phyloP scores from a whole-genome alignment of 2,329 filamentous ascomycete species.

The Xylaria digitata region DNA sequence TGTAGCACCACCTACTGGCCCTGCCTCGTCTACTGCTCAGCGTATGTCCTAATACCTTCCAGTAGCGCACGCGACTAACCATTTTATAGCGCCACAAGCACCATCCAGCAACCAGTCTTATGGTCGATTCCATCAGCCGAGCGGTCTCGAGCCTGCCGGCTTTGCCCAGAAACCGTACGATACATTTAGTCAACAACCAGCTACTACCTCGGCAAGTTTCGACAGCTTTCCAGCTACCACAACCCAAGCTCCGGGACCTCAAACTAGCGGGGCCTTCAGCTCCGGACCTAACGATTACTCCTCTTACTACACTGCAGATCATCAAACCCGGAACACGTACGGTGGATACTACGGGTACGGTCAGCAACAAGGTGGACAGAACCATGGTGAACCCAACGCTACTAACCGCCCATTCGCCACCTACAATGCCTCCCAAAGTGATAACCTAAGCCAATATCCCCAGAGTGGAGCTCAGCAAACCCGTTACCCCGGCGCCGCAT shows the following conservation, averaged over 20 bases:
- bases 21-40: slow-evolving; percentile 43
- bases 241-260: slow-evolving; percentile 65
- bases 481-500: slow-evolving; percentile 66
- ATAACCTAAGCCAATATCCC: slow-evolving; percentile 75
- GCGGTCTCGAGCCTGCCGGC: slow-evolving; percentile 69
- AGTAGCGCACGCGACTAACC: slow-evolving; percentile 52
- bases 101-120: slow-evolving; percentile 72
- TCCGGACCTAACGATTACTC: slow-evolving; percentile 84
- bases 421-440: slow-evolving; percentile 74
- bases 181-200: slow-evolving; percentile 79
- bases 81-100: slow-evolving; percentile 62
- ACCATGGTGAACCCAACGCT: slow-evolving; percentile 77
- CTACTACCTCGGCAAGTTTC: slow-evolving; percentile 59
- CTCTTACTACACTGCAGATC: slow-evolving; percentile 86
- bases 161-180: slow-evolving; percentile 85
- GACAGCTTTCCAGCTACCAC: slow-evolving; percentile 71
- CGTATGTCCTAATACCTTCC: slow-evolving; percentile 48
- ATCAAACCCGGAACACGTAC: slow-evolving; percentile 79
- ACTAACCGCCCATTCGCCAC: slow-evolving; percentile 83
- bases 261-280: slow-evolving; percentile 74
- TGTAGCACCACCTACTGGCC: slow-evolving; percentile 47
- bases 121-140: slow-evolving; percentile 74
- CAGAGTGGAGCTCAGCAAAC: slow-evolving; percentile 78
- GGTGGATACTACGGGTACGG: slow-evolving; percentile 77
- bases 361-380: slow-evolving; percentile 66